Evolutionary conservation across 2,329 filamentous ascomycete genomes (phyloP).

Genomic region (Penicillium italicum): DNA sequence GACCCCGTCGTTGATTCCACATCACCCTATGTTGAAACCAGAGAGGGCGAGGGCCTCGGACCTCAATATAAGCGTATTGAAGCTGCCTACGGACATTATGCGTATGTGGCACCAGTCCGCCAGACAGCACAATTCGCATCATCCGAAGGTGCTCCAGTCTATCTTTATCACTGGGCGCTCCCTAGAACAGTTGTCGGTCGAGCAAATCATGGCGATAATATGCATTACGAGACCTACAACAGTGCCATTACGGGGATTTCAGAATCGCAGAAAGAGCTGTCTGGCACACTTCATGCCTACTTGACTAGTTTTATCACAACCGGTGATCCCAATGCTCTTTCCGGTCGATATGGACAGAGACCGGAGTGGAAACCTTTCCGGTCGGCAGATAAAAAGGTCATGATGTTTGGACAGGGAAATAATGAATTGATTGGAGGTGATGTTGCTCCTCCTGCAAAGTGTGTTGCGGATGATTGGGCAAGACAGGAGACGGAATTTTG

Average conservation of each 20-base stretch:
- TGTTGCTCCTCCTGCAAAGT: constrained; percentile 39
- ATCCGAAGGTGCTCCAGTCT: constrained; percentile 40
- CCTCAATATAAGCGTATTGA: constrained; percentile 52
- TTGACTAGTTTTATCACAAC: constrained; percentile 48
- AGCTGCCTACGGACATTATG: constrained; percentile 50
- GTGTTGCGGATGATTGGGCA: constrained; percentile 43
- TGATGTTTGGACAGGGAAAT: constrained; percentile 49
- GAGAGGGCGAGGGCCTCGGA: constrained; percentile 37
- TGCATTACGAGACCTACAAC: constrained; percentile 48
- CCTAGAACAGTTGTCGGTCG: constrained; percentile 44
- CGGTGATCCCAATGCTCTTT: constrained; percentile 45
- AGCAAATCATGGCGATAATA: constrained; percentile 50
- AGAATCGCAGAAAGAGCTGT: constrained; percentile 41
- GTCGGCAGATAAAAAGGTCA: constrained; percentile 31
- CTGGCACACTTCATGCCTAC: constrained; percentile 47
- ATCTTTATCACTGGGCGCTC: constrained; percentile 55
- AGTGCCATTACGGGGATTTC: constrained; percentile 36
- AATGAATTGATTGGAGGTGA: constrained; percentile 48
- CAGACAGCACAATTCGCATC: constrained; percentile 45
- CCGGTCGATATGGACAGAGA: constrained; percentile 26
- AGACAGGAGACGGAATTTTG: constrained; percentile 48
- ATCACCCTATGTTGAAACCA: constrained; percentile 26
- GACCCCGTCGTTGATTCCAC: constrained; percentile 47
- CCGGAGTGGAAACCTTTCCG: constrained; percentile 40
- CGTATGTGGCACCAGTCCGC: constrained; percentile 49